Percentiles rank a stretch among this genome's conserved stretches.
phyloP scores from a whole-genome alignment of 257 asterid genomes.

The Capsicum rhomboideum region DNA sequence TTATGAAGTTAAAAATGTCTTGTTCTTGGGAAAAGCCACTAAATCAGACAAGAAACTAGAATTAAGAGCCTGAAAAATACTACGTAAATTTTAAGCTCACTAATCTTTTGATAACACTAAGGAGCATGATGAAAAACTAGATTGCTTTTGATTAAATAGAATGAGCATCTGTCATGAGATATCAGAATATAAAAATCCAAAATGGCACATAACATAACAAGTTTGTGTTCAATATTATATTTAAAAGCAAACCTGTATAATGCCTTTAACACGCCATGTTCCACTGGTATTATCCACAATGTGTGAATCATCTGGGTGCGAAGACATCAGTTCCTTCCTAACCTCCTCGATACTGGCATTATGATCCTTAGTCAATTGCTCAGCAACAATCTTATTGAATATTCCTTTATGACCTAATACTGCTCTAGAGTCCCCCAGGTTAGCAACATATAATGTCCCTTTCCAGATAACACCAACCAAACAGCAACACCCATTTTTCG shows the following conservation, averaged over 20 bases:
- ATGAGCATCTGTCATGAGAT: not conserved
- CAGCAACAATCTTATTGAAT: constrained; percentile 44
- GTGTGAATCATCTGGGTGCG: constrained; percentile 60
- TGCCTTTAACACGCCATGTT: constrained; percentile 79
- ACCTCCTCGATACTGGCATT: constrained; percentile 60
- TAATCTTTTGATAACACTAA: not conserved
- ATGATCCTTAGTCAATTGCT: constrained; percentile 73
- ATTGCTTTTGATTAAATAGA: not conserved
- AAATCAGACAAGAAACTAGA: not conserved
- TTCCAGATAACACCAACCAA: constrained; percentile 74
- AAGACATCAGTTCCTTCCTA: constrained; percentile 48
- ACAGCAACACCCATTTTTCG: constrained; percentile 71
- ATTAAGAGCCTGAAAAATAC: not conserved
- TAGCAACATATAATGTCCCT: constrained; percentile 47
- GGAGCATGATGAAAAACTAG: not conserved
- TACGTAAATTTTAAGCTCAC: not conserved
- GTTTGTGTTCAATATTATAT: not conserved
- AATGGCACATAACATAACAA: not conserved
- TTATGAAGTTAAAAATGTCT: not conserved
- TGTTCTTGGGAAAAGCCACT: not conserved
- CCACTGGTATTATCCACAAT: constrained; percentile 47
- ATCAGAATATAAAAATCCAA: not conserved
- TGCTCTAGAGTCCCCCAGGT: constrained; percentile 88
- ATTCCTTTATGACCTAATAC: constrained; percentile 50
- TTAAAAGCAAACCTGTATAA: constrained; percentile 53